These are phyloP conservation scores for Diatrype stigma DNA, from an alignment of 2,329 filamentous ascomycete genomes.

Conservation along the genomic window DNA sequence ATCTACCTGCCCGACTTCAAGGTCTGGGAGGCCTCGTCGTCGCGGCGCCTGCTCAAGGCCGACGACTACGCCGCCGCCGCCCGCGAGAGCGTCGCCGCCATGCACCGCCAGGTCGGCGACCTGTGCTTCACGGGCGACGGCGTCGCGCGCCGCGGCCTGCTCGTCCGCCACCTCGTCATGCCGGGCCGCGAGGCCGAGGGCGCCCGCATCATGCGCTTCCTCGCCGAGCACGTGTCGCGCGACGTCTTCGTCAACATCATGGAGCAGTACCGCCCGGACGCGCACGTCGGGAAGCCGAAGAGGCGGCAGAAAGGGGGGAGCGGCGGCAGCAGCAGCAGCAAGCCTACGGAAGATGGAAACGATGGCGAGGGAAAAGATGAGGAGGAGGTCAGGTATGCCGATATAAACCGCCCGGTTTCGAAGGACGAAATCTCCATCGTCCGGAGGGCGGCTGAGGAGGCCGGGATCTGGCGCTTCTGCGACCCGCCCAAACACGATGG, in stretches of 20 bases:
- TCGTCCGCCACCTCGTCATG: slow-evolving; percentile 82
- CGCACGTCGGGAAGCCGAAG: slow-evolving; percentile 71
- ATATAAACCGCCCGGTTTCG: slow-evolving; percentile 71
- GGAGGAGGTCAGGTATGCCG: slow-evolving; percentile 60
- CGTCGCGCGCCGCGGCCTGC: slow-evolving; percentile 70
- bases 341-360: background rate
- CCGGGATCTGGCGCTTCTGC: slow-evolving; percentile 75
- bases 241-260: slow-evolving; percentile 83
- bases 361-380: slow-evolving; percentile 3
- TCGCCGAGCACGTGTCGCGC: slow-evolving; percentile 66
- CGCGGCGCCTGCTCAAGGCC: slow-evolving; percentile 70
- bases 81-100: slow-evolving; percentile 71
- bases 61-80: slow-evolving; percentile 71
- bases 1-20: slow-evolving; percentile 91
- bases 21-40: slow-evolving; percentile 65
- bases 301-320: slow-evolving; percentile 30
- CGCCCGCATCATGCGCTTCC: slow-evolving; percentile 68
- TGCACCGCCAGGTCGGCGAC: slow-evolving; percentile 79
- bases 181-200: slow-evolving; percentile 73
- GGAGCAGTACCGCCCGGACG: slow-evolving; percentile 81
- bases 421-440: slow-evolving; percentile 63
- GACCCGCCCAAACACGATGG: slow-evolving; percentile 54
- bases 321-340: too few species aligned
- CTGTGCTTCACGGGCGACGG: slow-evolving; percentile 78
- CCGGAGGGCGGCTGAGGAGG: slow-evolving; percentile 61